Conservation (phyloP, 1,284 basidiomycete genomes). For the Boletus smithii region DNA sequence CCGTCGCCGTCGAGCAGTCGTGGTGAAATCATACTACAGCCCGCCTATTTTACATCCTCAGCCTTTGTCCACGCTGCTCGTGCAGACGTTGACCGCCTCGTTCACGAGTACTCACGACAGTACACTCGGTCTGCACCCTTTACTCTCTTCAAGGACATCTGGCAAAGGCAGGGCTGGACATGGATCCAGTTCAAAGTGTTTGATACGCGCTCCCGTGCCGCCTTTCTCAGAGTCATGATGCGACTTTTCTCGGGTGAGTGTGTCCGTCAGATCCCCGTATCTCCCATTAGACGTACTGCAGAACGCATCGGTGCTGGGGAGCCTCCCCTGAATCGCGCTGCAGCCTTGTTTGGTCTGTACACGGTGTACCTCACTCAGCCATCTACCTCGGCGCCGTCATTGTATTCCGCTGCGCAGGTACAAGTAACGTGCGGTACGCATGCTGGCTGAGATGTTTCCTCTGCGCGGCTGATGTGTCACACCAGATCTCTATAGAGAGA, state of each 20-base stretch:
- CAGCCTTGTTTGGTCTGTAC: conserved; percentile 65
- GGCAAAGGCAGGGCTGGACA: conserved; percentile 65
- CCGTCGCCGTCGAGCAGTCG: conserved; percentile 44
- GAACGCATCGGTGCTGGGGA: conserved; percentile 52
- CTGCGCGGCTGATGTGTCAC: conserved; percentile 6
- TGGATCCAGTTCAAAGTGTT: conserved; percentile 71
- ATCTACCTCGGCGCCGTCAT: conserved; percentile 44
- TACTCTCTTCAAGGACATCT: conserved; percentile 61
- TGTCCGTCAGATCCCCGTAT: neutral
- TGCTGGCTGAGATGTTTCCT: neutral
- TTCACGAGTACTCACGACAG: conserved; percentile 46
- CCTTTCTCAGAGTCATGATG: conserved; percentile 53
- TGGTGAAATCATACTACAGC: conserved; percentile 64
- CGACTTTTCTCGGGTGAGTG: conserved; percentile 64
- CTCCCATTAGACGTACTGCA: conserved; percentile 25
- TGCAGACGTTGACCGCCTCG: conserved; percentile 55
- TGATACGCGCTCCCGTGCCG: conserved; percentile 58
- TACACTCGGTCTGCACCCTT: conserved; percentile 49
- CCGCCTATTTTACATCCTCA: conserved; percentile 72
- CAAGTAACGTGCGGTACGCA: conserved; percentile 56
- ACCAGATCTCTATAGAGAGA: conserved; percentile 51
- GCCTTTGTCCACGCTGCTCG: conserved; percentile 64
- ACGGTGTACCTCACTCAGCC: conserved; percentile 67
- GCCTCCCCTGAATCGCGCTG: conserved; percentile 48
- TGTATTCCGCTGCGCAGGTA: conserved; percentile 48